Conservation (phyloP, 2,329 filamentous ascomycete genomes). For the Trichoderma pleuroti region DNA sequence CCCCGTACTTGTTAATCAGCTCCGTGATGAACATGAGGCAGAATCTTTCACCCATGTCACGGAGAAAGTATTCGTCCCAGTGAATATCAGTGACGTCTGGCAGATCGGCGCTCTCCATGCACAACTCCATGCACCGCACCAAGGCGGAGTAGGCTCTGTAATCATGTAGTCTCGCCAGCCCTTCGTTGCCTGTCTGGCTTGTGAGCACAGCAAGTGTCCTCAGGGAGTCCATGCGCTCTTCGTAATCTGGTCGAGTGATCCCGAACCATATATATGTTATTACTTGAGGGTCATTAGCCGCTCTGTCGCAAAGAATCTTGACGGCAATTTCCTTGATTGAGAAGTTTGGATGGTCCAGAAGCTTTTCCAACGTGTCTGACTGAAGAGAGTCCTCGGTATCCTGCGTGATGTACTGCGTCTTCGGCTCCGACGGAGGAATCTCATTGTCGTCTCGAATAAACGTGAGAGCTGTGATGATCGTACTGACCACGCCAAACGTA, state of each 20-base stretch:
- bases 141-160: slow-evolving; percentile 53
- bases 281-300: slow-evolving; percentile 55
- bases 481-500: slow-evolving; percentile 54
- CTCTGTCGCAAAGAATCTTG: slow-evolving; percentile 54
- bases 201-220: slow-evolving; percentile 55
- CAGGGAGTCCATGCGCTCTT: slow-evolving; percentile 55
- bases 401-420: slow-evolving; percentile 70
- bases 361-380: slow-evolving; percentile 61
- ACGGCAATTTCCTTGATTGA: slow-evolving; percentile 67
- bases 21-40: slow-evolving; percentile 56
- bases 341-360: slow-evolving; percentile 68
- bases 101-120: slow-evolving; percentile 47
- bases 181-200: slow-evolving; percentile 34
- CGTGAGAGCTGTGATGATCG: slow-evolving; percentile 56
- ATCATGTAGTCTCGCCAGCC: slow-evolving; percentile 48
- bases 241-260: slow-evolving; percentile 57
- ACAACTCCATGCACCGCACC: slow-evolving; percentile 58
- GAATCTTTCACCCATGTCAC: slow-evolving; percentile 59
- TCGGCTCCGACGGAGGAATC: slow-evolving; percentile 61
- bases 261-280: slow-evolving; percentile 53
- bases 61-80: slow-evolving; percentile 61
- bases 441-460: slow-evolving; percentile 61
- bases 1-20: slow-evolving; percentile 57
- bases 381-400: slow-evolving; percentile 70
- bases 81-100: slow-evolving; percentile 52